Conservation (phyloP, 2,329 filamentous ascomycete genomes). For the Hypoxylon sp. region DNA sequence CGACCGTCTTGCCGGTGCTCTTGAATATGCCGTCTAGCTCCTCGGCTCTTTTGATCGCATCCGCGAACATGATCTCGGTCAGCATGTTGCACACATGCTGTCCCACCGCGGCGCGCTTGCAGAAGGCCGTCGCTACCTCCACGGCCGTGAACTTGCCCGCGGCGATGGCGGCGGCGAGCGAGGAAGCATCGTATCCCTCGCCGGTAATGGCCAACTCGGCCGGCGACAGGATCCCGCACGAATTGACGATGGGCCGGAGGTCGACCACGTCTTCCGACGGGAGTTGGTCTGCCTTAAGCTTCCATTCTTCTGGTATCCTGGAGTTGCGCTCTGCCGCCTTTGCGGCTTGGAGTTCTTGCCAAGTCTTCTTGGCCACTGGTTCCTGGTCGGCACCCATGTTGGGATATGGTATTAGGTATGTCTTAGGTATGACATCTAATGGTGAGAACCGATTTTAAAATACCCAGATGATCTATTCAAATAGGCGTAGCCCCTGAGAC, state of each 20-base stretch:
- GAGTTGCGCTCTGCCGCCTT: slow-evolving; percentile 40
- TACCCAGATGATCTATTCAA: neutral
- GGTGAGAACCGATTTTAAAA: slow-evolving; percentile 2
- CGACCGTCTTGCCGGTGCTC: slow-evolving; percentile 56
- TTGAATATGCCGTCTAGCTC: slow-evolving; percentile 54
- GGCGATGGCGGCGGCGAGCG: slow-evolving; percentile 42
- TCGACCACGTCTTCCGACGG: slow-evolving; percentile 37
- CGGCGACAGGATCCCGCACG: slow-evolving; percentile 35
- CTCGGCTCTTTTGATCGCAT: slow-evolving; percentile 54
- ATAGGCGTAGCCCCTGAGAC: slow-evolving; percentile 19
- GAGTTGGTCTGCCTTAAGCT: slow-evolving; percentile 36
- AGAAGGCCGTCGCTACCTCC: slow-evolving; percentile 56
- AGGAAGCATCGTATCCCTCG: slow-evolving; percentile 41
- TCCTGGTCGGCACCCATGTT: slow-evolving; percentile 29
- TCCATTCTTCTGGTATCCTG: slow-evolving; percentile 42
- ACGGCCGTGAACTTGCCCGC: slow-evolving; percentile 41
- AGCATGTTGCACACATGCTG: slow-evolving; percentile 56
- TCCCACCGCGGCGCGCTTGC: slow-evolving; percentile 61
- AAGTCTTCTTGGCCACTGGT: slow-evolving; percentile 31
- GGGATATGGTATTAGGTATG: neutral
- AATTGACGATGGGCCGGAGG: slow-evolving; percentile 37
- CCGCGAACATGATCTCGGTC: slow-evolving; percentile 58
- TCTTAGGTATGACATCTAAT: neutral
- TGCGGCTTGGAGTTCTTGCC: slow-evolving; percentile 41
- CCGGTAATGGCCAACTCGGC: slow-evolving; percentile 41